phyloP scores from a whole-genome alignment of 2,329 filamentous ascomycete species.

The Fusarium solani-melongenae region DNA sequence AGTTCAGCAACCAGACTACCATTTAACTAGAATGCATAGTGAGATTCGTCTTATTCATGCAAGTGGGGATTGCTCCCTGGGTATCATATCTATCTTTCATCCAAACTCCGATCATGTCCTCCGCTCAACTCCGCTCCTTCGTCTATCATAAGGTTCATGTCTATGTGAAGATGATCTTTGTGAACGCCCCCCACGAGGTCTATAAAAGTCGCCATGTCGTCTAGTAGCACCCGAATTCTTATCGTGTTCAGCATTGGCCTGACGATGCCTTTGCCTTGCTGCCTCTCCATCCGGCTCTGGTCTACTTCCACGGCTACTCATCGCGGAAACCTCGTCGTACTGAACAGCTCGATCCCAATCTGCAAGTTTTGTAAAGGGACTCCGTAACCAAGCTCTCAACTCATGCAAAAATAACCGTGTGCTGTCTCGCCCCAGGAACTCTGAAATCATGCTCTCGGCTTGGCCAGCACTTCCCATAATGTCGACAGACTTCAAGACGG shows the following conservation, averaged over 20 bases:
- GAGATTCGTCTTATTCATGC: background rate
- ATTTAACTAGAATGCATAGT: background rate
- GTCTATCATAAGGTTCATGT: constrained; percentile 30
- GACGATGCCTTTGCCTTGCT: background rate
- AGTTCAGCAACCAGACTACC: background rate
- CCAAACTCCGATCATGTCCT: constrained; percentile 5
- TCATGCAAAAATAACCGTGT: constrained; percentile 86
- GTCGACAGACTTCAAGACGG: constrained; percentile 85
- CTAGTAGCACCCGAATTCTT: background rate
- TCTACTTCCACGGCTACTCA: background rate
- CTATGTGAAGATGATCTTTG: constrained; percentile 14
- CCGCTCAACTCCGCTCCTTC: background rate
- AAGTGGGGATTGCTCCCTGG: constrained; percentile 31
- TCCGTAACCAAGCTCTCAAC: constrained; percentile 82
- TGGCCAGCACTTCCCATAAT: constrained; percentile 81
- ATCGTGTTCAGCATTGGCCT: background rate
- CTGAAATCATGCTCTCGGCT: constrained; percentile 81
- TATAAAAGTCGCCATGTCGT: constrained; percentile 44
- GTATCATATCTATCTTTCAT: constrained; percentile 38
- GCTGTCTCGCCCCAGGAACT: constrained; percentile 81
- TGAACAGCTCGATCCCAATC: constrained; percentile 87
- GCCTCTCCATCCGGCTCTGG: background rate
- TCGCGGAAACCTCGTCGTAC: constrained; percentile 59
- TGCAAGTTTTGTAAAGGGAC: constrained; percentile 76
- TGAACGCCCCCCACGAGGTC: constrained; percentile 22